Conservation (phyloP, 2,329 filamentous ascomycete species). For the Trichoderma guizhouense region DNA sequence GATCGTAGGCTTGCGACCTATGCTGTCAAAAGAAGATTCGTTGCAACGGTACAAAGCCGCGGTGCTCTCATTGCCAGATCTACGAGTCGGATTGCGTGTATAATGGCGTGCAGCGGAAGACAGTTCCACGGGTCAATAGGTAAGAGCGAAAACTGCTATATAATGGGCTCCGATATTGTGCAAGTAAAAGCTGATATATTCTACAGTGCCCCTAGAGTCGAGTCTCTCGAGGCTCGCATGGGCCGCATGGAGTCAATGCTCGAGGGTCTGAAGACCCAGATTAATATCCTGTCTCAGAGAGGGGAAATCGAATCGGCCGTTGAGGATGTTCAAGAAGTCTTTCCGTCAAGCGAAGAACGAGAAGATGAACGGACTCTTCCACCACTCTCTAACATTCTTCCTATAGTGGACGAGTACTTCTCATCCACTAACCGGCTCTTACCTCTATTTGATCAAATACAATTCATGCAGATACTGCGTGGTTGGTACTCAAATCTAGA, state of each 20-base stretch:
- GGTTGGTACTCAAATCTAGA: background rate
- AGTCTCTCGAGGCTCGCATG: background rate
- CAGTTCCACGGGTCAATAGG: background rate
- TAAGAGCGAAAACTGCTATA: background rate
- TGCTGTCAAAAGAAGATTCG: background rate
- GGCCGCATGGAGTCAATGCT: background rate
- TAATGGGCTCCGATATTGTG: background rate
- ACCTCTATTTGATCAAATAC: background rate
- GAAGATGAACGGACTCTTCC: background rate
- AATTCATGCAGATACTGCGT: background rate
- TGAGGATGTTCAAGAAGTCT: background rate
- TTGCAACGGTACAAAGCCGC: background rate
- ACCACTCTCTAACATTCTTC: background rate
- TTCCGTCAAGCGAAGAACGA: too few relatives aligned
- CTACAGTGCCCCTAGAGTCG: background rate
- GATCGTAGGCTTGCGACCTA: background rate
- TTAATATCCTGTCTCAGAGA: background rate
- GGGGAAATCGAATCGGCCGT: background rate
- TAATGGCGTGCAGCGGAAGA: background rate
- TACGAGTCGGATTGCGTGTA: background rate
- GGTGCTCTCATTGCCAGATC: background rate
- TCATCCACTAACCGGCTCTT: background rate
- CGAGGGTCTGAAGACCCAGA: background rate
- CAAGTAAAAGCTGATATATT: background rate
- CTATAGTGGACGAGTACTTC: background rate